Base-by-base conservation (phyloP, 192 early-diverging fungal species). In the Linnemannia elongata region DNA sequence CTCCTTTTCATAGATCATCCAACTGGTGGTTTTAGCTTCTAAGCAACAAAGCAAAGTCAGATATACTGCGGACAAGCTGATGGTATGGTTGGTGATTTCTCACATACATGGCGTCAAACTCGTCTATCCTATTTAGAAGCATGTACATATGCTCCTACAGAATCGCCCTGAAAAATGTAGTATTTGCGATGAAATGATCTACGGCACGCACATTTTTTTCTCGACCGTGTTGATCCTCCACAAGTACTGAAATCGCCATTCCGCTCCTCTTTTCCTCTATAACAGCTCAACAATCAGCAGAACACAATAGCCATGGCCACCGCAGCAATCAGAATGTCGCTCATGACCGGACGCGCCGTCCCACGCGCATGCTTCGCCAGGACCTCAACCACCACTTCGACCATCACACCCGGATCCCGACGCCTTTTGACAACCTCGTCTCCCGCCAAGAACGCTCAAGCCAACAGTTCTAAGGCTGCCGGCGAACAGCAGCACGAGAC, bases 281-380 rank as follows among this genome's bases (percentile, higher is more conserved):
- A 55, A 42, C 42, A 27, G 38, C 44, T 38, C 15, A 27, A 57
- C 55, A 57, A 57, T 57, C 55, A 57, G 33, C 72, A 76, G 24
- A 15, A 52, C 49, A 20, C 18, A 52, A 52, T 18, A 18, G 69
- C 27, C 45, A 87, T 87, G 84, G 76, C 79, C 15, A 87, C 84
- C 55, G 69, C 84, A 69, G 75, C 84, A 69, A 57, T 74, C 76
- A 76, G 84, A 44, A 87, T 87, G 79, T 87, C 84, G 24, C 55
- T 87, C 49, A 77, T 87, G 75, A 73, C 76, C 22, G 79, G 84
- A 27, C 79, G 79, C 72, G 30, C 75, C 38, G 75, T 45, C 41
- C 41, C 71, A 33, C 79, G 72, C 27, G 75, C 79, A 5, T 80
- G 83, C 54, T n/a, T 74, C 39, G 55, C 60, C 72, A 72, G 77